These are phyloP conservation scores for Bacidia gigantensis DNA, from an alignment of 495 filamentous ascomycete species.

Conservation along the genomic window DNA sequence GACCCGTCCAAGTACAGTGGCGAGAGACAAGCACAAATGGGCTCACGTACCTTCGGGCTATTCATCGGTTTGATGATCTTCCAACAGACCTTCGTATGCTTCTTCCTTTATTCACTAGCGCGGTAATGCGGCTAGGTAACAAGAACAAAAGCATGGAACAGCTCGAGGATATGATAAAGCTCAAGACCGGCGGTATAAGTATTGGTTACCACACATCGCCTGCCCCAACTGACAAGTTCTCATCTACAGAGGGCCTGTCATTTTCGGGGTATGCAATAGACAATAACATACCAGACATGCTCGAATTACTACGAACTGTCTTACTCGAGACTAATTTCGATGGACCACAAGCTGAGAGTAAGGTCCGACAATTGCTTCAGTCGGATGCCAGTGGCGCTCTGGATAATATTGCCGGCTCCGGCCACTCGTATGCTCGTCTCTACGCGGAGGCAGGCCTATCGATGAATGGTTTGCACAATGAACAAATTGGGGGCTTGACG, in stretches of 20 bases:
- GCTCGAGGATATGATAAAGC: conserved; percentile 84
- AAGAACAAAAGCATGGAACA: conserved; percentile 81
- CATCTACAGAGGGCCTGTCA: conserved; percentile 64
- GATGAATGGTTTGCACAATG: conserved; percentile 49
- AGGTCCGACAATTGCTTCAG: conserved; percentile 75
- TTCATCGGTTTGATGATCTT: conserved; percentile 64
- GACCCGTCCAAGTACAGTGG: conserved; percentile 67
- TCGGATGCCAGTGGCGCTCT: conserved; percentile 78
- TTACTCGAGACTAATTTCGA: conserved; percentile 82
- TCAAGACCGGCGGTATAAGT: conserved; percentile 87
- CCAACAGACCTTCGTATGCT: conserved; percentile 74
- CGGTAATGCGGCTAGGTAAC: conserved; percentile 84
- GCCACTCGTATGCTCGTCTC: conserved; percentile 70
- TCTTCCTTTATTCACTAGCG: conserved; percentile 83
- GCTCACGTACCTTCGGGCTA: conserved; percentile 85
- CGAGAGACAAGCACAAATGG: conserved; percentile 88
- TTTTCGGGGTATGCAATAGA: conserved; percentile 80
- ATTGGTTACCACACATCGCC: conserved; percentile 66
- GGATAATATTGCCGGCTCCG: conserved; percentile 74
- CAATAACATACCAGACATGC: conserved; percentile 78
- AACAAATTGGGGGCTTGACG: conserved; percentile 73
- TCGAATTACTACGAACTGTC: conserved; percentile 65
- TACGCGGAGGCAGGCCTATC: conserved; percentile 72
- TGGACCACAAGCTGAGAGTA: conserved; percentile 59
- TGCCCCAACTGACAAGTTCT: conserved; percentile 52